These are phyloP conservation scores for Populus alba DNA, from an alignment of 345 rosid genomes.

Conservation along the genomic window DNA sequence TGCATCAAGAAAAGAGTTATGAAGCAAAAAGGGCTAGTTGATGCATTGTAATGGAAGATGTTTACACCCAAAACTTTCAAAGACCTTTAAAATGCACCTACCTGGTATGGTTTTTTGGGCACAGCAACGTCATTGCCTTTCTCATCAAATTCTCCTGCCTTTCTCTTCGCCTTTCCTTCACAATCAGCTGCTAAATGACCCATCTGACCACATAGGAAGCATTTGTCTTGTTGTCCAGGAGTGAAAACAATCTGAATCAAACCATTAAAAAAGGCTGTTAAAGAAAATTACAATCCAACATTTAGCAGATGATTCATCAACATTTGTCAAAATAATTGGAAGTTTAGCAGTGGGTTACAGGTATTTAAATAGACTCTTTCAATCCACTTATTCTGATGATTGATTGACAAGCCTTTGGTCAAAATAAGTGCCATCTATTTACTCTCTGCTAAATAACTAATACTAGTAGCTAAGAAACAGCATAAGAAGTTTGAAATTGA, in stretches of 20 bases:
- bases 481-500: background rate
- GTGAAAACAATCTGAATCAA: slow-evolving; percentile 61
- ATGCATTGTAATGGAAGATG: background rate
- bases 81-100: slow-evolving; percentile 15
- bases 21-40: background rate
- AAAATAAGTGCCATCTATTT: background rate
- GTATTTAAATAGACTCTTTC: background rate
- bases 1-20: slow-evolving; percentile 29
- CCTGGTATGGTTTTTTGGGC: slow-evolving; percentile 91
- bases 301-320: background rate
- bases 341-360: background rate
- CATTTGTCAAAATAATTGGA: background rate
- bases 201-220: slow-evolving; percentile 93
- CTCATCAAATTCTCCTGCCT: slow-evolving; percentile 91
- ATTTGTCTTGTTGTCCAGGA: slow-evolving; percentile 76
- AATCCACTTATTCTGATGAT: background rate
- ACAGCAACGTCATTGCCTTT: slow-evolving; percentile 58
- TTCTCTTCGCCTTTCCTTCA: slow-evolving; percentile 83
- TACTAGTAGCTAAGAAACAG: background rate
- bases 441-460: background rate
- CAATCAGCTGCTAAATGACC: slow-evolving; percentile 89
- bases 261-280: background rate
- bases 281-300: background rate
- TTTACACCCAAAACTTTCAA: background rate
- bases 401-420: background rate